Percentiles rank a stretch among this genome's conserved stretches.
These are phyloP conservation scores for Fusarium proliferatum DNA, from an alignment of 2,329 filamentous ascomycete species.

Conservation along the genomic window DNA sequence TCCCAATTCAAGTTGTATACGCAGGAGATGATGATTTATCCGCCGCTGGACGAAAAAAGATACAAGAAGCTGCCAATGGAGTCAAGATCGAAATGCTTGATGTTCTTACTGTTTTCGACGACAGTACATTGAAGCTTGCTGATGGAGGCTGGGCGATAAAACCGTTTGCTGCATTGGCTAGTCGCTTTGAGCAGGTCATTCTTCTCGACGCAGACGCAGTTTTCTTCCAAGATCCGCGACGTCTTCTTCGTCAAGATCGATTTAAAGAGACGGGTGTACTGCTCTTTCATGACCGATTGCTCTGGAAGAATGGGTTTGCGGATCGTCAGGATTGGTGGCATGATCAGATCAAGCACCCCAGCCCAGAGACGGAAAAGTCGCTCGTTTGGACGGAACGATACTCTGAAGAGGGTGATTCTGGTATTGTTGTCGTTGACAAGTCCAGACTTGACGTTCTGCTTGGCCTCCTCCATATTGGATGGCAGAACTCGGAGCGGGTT, in stretches of 20 bases:
- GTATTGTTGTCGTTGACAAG: conserved; percentile 57
- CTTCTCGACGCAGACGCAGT: conserved; percentile 55
- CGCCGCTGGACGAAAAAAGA: conserved; percentile 34
- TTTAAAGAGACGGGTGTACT: conserved; percentile 50
- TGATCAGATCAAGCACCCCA: conserved; percentile 51
- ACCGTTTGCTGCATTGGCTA: conserved; percentile 53
- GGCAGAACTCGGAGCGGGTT: conserved; percentile 56
- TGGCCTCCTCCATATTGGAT: conserved; percentile 55
- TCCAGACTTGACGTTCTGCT: conserved; percentile 50
- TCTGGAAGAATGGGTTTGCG: conserved; percentile 51
- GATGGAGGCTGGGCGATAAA: conserved; percentile 55
- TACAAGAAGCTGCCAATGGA: conserved; percentile 36
- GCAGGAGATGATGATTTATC: conserved; percentile 51
- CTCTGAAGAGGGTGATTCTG: conserved; percentile 56
- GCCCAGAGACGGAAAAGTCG: conserved; percentile 48
- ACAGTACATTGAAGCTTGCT: conserved; percentile 44
- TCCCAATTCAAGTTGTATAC: conserved; percentile 53
- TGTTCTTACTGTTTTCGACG: conserved; percentile 49
- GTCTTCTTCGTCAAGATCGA: conserved; percentile 46
- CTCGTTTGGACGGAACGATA: conserved; percentile 54
- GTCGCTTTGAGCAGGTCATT: conserved; percentile 52
- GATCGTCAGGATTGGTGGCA: conserved; percentile 54
- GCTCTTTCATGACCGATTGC: conserved; percentile 56
- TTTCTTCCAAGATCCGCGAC: conserved; percentile 52
- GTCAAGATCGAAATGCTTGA: conserved; percentile 48